Conservation (phyloP, 495 filamentous ascomycete genomes). For the Aspergillus mulundensis region DNA sequence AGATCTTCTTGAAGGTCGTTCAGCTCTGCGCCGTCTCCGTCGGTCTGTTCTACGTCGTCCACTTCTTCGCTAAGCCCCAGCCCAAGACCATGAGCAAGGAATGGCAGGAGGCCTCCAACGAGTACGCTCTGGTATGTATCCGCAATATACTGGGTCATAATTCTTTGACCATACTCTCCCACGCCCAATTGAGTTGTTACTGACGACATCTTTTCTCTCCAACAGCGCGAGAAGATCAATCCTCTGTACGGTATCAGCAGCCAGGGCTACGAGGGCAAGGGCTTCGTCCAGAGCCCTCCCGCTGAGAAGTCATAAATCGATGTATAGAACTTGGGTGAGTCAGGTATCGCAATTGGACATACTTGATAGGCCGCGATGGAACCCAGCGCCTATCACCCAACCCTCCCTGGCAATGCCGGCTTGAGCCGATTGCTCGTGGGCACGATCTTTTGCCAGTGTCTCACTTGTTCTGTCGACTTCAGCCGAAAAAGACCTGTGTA, state of each 20-base stretch:
- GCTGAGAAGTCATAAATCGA: constrained; percentile 37
- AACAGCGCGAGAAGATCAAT: constrained; percentile 78
- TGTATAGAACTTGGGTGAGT: constrained; percentile 24
- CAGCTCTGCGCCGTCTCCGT: constrained; percentile 58
- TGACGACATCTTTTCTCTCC: constrained; percentile 10
- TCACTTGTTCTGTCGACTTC: constrained; percentile 37
- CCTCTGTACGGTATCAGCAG: constrained; percentile 83
- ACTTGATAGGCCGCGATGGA: constrained; percentile 12
- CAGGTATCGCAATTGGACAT: constrained; percentile 19
- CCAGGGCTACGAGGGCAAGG: constrained; percentile 74
- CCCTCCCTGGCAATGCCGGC: constrained; percentile 19
- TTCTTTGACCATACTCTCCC: not conserved
- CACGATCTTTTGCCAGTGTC: constrained; percentile 25
- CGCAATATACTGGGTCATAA: not conserved
- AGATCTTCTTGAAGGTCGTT: constrained; percentile 65
- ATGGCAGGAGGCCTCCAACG: constrained; percentile 88
- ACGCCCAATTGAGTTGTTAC: constrained; percentile 3
- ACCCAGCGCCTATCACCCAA: constrained; percentile 7
- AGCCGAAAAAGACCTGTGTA: constrained; percentile 44
- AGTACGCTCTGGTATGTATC: constrained; percentile 73
- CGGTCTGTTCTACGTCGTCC: constrained; percentile 60
- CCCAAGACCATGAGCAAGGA: constrained; percentile 92
- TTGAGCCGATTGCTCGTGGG: constrained; percentile 16
- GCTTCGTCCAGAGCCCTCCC: constrained; percentile 72
- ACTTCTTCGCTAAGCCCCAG: constrained; percentile 58